A percentile compares a stretch with the other conserved stretches of the same genome.
These are phyloP conservation scores for Durio zibethinus DNA, from an alignment of 345 rosid species.

Conservation along the genomic window DNA sequence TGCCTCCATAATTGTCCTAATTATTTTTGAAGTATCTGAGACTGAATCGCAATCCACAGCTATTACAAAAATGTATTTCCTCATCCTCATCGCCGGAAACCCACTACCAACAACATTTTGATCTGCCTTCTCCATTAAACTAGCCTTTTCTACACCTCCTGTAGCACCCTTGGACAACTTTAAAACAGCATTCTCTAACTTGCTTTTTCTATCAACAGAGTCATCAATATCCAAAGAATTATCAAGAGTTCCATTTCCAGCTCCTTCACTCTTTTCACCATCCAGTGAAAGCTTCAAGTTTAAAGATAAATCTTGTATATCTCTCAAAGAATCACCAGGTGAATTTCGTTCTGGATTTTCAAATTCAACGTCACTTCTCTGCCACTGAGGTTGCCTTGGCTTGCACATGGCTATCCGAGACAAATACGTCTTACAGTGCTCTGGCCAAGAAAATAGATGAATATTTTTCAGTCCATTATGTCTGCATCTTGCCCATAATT, in stretches of 20 bases:
- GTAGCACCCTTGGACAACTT: slow-evolving; percentile 24
- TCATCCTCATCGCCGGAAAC: slow-evolving; percentile 46
- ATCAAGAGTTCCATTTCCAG: slow-evolving; percentile 20
- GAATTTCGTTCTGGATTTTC: slow-evolving; percentile 51
- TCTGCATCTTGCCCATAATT: slow-evolving; percentile 71
- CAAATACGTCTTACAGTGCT: slow-evolving; percentile 61
- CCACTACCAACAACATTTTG: slow-evolving; percentile 29
- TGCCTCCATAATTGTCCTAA: slow-evolving; percentile 37
- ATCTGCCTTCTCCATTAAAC: slow-evolving; percentile 34
- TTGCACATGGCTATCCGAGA: slow-evolving; percentile 61
- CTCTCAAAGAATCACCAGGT: slow-evolving; percentile 64
- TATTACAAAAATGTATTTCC: slow-evolving; percentile 54
- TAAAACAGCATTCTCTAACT: slow-evolving; percentile 41
- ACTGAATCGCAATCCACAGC: slow-evolving; percentile 48
- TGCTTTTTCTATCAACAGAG: slow-evolving; percentile 34
- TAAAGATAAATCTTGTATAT: slow-evolving; percentile 61
- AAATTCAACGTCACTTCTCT: slow-evolving; percentile 36
- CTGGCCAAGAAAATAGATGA: slow-evolving; percentile 72
- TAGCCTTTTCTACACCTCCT: slow-evolving; percentile 31
- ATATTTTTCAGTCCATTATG: slow-evolving; percentile 66
- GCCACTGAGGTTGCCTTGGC: slow-evolving; percentile 73
- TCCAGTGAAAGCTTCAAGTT: slow-evolving; percentile 58
- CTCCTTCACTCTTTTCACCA: slow-evolving; percentile 53
- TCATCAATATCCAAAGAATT: slow-evolving; percentile 45
- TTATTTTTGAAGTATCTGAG: slow-evolving; percentile 34